A percentile compares a stretch with the other conserved stretches of the same genome.
Evolutionary conservation across 805 yeast species (phyloP).

Genomic region (Schwanniomyces occidentalis): DNA sequence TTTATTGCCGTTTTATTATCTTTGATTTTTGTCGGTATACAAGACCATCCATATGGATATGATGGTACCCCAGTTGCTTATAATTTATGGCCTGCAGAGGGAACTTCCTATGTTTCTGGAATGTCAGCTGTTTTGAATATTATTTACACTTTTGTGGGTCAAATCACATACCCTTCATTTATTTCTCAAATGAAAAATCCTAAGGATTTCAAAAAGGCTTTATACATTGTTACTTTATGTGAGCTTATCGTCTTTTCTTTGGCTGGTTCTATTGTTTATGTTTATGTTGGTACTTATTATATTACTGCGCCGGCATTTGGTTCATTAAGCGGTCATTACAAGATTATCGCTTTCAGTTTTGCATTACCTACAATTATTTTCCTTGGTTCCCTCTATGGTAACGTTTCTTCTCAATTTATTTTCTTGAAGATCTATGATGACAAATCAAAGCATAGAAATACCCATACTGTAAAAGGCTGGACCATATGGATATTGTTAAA

Average conservation of each 20-base stretch:
- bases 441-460: slow-evolving; percentile 43
- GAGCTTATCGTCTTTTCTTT: slow-evolving; percentile 52
- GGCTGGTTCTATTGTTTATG: slow-evolving; percentile 60
- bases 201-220: slow-evolving; percentile 56
- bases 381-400: slow-evolving; percentile 55
- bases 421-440: slow-evolving; percentile 47
- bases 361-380: slow-evolving; percentile 60
- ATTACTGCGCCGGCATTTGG: slow-evolving; percentile 64
- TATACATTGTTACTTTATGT: slow-evolving; percentile 49
- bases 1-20: slow-evolving; percentile 54
- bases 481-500: slow-evolving; percentile 48
- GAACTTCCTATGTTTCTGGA: slow-evolving; percentile 53
- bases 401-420: slow-evolving; percentile 54
- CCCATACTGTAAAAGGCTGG: slow-evolving; percentile 57
- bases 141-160: slow-evolving; percentile 65
- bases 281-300: slow-evolving; percentile 55
- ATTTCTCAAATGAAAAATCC: slow-evolving; percentile 61
- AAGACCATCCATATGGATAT: slow-evolving; percentile 47
- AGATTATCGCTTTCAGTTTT: slow-evolving; percentile 58
- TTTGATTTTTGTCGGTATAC: slow-evolving; percentile 54
- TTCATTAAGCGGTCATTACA: slow-evolving; percentile 45
- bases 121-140: slow-evolving; percentile 61
- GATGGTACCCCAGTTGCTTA: slow-evolving; percentile 42
- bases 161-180: slow-evolving; percentile 62
- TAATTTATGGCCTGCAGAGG: slow-evolving; percentile 50